phyloP scores from a whole-genome alignment of 192 early-diverging fungal species.

The Umbelopsis sp. region DNA sequence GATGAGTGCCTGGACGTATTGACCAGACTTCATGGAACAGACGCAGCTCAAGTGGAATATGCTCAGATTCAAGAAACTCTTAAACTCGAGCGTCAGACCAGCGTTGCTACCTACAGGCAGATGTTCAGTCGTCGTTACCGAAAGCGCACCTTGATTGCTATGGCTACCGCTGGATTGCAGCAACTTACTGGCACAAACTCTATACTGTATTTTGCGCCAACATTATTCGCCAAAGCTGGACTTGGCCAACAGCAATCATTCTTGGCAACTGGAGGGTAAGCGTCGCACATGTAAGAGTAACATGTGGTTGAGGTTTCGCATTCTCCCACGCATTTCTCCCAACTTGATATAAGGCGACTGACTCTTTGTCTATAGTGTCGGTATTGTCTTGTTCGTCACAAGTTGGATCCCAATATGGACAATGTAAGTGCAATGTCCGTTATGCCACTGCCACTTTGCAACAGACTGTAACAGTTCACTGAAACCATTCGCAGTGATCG shows the following conservation, averaged over 20 bases:
- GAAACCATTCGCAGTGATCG: too few relatives aligned
- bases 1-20: slow-evolving; percentile 58
- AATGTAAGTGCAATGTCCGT: neutral
- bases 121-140: slow-evolving; percentile 45
- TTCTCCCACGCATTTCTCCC: too few relatives aligned
- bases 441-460: too few relatives aligned
- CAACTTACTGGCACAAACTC: slow-evolving; percentile 71
- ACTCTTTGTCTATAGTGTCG: neutral
- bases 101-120: slow-evolving; percentile 44
- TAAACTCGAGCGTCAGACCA: slow-evolving; percentile 45
- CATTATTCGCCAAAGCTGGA: slow-evolving; percentile 50
- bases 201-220: slow-evolving; percentile 63
- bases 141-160: slow-evolving; percentile 47
- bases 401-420: slow-evolving; percentile 9
- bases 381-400: neutral
- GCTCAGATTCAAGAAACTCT: slow-evolving; percentile 54
- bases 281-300: too few relatives aligned
- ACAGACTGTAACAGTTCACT: too few relatives aligned
- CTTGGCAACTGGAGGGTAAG: neutral
- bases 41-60: slow-evolving; percentile 51
- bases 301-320: too few relatives aligned
- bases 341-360: too few relatives aligned
- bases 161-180: slow-evolving; percentile 57
- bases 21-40: slow-evolving; percentile 51
- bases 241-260: slow-evolving; percentile 24